Conservation (phyloP, 495 filamentous ascomycete species). For the Echria macrotheca region DNA sequence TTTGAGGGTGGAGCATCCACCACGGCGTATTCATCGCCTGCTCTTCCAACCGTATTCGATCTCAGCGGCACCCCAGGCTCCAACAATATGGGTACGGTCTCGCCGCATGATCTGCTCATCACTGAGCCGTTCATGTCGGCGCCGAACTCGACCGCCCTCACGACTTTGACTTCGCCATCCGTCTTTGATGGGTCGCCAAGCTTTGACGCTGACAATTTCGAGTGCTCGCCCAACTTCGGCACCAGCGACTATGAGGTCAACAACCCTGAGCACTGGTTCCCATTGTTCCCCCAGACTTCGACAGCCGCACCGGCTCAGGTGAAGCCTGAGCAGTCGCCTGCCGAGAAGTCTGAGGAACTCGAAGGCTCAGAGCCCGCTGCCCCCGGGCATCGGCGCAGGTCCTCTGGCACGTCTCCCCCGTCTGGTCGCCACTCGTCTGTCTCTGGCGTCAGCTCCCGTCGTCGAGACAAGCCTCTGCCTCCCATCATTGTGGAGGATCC, state of each 20-base stretch:
- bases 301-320: constrained; percentile 12
- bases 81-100: constrained; percentile 64
- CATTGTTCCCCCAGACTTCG: constrained; percentile 60
- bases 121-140: constrained; percentile 61
- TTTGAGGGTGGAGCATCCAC: constrained; percentile 47
- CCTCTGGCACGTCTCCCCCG: constrained; percentile 43
- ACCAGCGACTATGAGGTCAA: constrained; percentile 41
- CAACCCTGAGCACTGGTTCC: constrained; percentile 50
- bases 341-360: constrained; percentile 36
- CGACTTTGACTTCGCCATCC: constrained; percentile 77
- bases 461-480: constrained; percentile 72
- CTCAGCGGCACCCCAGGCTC: constrained; percentile 37
- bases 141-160: constrained; percentile 77
- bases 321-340: constrained; percentile 37
- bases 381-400: constrained; percentile 31
- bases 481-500: constrained; percentile 75
- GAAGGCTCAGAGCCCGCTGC: constrained; percentile 29
- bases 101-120: constrained; percentile 75
- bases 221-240: constrained; percentile 68
- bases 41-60: constrained; percentile 43
- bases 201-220: constrained; percentile 58
- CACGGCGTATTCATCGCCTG: constrained; percentile 47
- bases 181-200: constrained; percentile 70
- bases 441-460: constrained; percentile 63
- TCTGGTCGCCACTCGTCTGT: constrained; percentile 59